Percentiles rank a stretch among this genome's conserved stretches.
phyloP scores from a whole-genome alignment of 306 rosid species.

The Dryas octopetala region DNA sequence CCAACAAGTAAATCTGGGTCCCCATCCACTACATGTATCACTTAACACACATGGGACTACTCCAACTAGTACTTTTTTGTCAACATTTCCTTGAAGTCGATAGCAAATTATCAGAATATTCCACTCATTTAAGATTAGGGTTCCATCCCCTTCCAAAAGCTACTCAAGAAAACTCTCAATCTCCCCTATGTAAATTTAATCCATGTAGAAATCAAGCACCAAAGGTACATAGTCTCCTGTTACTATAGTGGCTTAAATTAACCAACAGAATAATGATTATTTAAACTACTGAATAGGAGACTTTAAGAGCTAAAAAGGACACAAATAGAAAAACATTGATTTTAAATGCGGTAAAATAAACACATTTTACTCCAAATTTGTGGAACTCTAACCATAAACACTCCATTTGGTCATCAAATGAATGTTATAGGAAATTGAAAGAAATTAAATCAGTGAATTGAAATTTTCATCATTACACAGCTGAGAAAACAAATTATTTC shows the following conservation, averaged over 20 bases:
- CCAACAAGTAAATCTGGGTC: not conserved
- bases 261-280: not conserved
- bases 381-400: not conserved
- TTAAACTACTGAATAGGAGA: not conserved
- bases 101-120: not conserved
- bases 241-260: not conserved
- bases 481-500: not conserved
- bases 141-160: not conserved
- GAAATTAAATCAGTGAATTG: not conserved
- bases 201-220: not conserved
- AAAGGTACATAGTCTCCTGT: not conserved
- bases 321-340: not conserved
- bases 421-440: not conserved
- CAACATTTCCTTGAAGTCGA: not conserved
- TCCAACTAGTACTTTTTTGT: not conserved
- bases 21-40: not conserved
- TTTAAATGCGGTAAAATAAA: not conserved
- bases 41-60: not conserved
- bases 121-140: not conserved
- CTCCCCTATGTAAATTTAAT: not conserved
- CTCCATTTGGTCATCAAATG: not conserved
- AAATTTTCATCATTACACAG: not conserved
- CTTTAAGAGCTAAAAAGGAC: not conserved
- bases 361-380: not conserved
- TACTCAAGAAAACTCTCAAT: not conserved